These are phyloP conservation scores for Penicillium coffeae DNA, from an alignment of 495 filamentous ascomycete species.

Conservation along the genomic window DNA sequence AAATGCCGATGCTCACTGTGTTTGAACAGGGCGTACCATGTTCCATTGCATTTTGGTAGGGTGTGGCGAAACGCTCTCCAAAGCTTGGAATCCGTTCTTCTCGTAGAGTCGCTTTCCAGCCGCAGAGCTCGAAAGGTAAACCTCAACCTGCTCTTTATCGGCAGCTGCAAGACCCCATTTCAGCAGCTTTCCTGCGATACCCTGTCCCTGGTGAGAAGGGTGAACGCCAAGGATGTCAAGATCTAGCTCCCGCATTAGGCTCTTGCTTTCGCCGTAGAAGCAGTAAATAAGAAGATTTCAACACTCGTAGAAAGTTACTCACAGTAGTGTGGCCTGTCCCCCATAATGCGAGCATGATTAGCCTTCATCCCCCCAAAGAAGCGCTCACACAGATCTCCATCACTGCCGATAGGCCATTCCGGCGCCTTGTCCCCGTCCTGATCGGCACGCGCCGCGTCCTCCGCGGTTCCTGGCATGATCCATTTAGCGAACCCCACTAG, in stretches of 20 bases:
- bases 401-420: constrained; percentile 17
- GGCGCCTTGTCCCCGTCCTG: constrained; percentile 12
- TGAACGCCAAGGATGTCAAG: constrained; percentile 35
- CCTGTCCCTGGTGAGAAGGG: constrained; percentile 34
- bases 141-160: constrained; percentile 35
- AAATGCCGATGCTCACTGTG: no score
- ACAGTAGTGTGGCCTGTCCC: constrained; percentile 25
- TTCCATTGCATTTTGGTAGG: constrained; percentile 16
- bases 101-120: constrained; percentile 29
- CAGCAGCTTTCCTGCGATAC: constrained; percentile 35
- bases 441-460: constrained; percentile 1
- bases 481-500: constrained; percentile 26
- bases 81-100: constrained; percentile 27
- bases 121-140: constrained; percentile 32
- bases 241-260: constrained; percentile 18
- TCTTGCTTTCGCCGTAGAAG: no score
- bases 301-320: constrained; percentile 9
- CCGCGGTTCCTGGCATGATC: no score
- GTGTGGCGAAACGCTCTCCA: constrained; percentile 14
- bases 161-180: constrained; percentile 40
- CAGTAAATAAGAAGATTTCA: no score
- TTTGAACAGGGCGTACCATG: constrained; percentile 19
- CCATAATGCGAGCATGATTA: constrained; percentile 20
- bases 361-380: constrained; percentile 24
- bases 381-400: constrained; percentile 16